phyloP scores from a whole-genome alignment of 768 basidiomycete genomes.

The Boletus rex-veris region DNA sequence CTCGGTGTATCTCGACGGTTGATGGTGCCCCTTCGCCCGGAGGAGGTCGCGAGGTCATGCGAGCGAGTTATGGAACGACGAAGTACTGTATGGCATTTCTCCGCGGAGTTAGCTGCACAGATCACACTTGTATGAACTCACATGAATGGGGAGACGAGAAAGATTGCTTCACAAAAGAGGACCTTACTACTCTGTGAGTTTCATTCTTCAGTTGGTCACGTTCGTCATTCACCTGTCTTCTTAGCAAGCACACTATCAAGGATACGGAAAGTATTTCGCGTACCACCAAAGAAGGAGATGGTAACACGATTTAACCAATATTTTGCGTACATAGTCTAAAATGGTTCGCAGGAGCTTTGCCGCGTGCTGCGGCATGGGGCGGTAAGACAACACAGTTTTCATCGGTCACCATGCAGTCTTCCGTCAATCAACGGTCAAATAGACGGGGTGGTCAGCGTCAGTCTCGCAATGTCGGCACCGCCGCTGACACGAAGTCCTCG shows the following conservation, averaged over 20 bases:
- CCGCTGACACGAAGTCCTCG: constrained; percentile 34
- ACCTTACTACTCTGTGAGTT: constrained; percentile 83
- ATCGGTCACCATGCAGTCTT: constrained; percentile 18
- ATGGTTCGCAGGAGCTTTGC: constrained; percentile 44
- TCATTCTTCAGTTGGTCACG: constrained; percentile 5
- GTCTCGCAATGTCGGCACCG: constrained; percentile 37
- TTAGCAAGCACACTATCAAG: constrained; percentile 90
- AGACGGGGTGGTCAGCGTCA: constrained; percentile 50
- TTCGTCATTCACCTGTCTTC: neutral
- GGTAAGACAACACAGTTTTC: constrained; percentile 35
- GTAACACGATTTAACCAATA: constrained; percentile 25
- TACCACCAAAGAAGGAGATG: constrained; percentile 57
- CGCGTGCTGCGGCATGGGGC: constrained; percentile 66
- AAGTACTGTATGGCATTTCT: constrained; percentile 98
- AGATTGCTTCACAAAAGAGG: constrained; percentile 96
- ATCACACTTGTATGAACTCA: constrained; percentile 87
- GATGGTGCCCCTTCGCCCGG: constrained; percentile 91
- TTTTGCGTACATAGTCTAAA: constrained; percentile 3
- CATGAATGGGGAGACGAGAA: constrained; percentile 99
- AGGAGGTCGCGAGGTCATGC: constrained; percentile 83
- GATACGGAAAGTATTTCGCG: constrained; percentile 72
- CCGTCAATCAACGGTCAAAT: constrained; percentile 34
- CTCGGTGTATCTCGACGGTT: constrained; percentile 86
- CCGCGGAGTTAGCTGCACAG: constrained; percentile 77
- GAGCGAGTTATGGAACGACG: constrained; percentile 93